A percentile compares a stretch with the other conserved stretches of the same genome.
Conservation (phyloP, 1,139 yeast genomes). For the Nadsonia commutata region DNA sequence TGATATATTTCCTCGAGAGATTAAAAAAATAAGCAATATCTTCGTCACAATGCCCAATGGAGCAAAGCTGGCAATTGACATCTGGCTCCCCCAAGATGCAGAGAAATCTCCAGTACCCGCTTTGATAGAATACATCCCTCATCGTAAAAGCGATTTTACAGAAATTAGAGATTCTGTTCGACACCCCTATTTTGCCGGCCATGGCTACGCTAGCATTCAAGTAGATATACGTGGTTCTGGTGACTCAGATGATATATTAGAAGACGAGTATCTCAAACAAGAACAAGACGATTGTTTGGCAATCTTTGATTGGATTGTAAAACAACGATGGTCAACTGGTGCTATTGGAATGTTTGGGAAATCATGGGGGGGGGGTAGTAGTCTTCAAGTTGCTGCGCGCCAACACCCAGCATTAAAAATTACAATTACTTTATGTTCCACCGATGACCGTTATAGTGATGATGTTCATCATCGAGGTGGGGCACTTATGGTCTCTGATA, state of each 20-base stretch:
- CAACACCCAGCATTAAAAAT: conserved; percentile 31
- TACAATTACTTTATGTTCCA: conserved; percentile 28
- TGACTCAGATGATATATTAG: conserved; percentile 27
- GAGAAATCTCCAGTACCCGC: conserved; percentile 22
- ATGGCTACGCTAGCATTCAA: conserved; percentile 29
- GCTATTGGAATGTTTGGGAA: conserved; percentile 32
- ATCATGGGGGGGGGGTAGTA: conserved; percentile 34
- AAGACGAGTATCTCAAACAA: conserved; percentile 27
- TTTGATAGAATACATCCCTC: conserved; percentile 29
- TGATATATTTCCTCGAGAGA: conserved; percentile 17
- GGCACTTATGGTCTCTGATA: conserved; percentile 28
- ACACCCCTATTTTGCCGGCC: conserved; percentile 31
- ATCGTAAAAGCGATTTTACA: conserved; percentile 30
- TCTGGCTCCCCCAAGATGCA: conserved; percentile 27
- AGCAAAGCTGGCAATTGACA: conserved; percentile 23
- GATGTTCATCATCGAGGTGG: conserved; percentile 34
- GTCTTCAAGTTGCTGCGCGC: conserved; percentile 29
- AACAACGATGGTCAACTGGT: conserved; percentile 30
- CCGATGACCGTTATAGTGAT: conserved; percentile 31
- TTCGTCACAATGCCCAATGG: conserved; percentile 27
- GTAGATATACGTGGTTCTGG: conserved; percentile 32
- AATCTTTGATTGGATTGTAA: conserved; percentile 27
- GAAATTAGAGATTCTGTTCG: conserved; percentile 29
- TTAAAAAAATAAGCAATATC: conserved; percentile 23
- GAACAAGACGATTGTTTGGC: conserved; percentile 31